phyloP scores from a whole-genome alignment of 2,329 filamentous ascomycete species.

The Colletotrichum magnum region DNA sequence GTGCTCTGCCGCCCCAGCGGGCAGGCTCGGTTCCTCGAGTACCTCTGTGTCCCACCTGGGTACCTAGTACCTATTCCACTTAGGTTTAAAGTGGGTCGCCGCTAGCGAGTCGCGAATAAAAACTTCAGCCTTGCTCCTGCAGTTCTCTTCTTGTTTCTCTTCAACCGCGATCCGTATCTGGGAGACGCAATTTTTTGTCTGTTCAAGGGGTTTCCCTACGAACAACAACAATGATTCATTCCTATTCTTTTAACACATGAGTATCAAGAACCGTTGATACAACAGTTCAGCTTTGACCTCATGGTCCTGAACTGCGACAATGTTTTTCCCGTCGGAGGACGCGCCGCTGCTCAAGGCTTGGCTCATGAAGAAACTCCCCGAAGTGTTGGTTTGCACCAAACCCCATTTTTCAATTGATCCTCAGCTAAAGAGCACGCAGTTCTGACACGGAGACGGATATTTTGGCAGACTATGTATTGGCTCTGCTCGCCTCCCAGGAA shows the following conservation, averaged over 20 bases:
- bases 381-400: conserved; percentile 36
- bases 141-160: neutral
- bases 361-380: conserved; percentile 72
- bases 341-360: conserved; percentile 78
- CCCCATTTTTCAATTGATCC: conserved; percentile 7
- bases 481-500: conserved; percentile 77
- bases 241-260: conserved; percentile 9
- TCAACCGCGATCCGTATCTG: conserved; percentile 5
- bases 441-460: conserved; percentile 87
- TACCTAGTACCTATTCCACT: conserved; percentile 18
- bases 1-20: neutral
- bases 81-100: conserved; percentile 35
- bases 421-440: conserved; percentile 55
- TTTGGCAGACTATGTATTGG: conserved; percentile 87
- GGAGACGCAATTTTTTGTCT: conserved; percentile 22
- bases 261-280: conserved; percentile 37
- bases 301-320: conserved; percentile 49
- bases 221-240: conserved; percentile 37
- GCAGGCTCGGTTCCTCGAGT: neutral
- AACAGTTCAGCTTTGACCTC: neutral
- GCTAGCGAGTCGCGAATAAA: conserved; percentile 38
- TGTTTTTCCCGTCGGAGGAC: conserved; percentile 76
- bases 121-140: conserved; percentile 29
- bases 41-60: neutral
- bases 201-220: conserved; percentile 29